Base-by-base conservation (phyloP, 164 flowering plant species). In the Magnolia sinica region DNA sequence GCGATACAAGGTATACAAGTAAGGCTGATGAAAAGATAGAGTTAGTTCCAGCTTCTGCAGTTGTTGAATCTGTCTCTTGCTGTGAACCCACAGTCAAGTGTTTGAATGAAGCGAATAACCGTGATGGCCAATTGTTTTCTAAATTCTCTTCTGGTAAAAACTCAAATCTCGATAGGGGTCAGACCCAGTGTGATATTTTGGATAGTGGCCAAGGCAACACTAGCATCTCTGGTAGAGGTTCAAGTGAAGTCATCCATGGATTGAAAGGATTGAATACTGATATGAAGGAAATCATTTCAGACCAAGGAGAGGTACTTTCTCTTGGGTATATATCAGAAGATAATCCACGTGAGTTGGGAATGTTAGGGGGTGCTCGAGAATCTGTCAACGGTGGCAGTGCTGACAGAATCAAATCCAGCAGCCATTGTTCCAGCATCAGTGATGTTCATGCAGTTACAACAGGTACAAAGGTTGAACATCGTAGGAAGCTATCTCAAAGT, bases 401-500 rank as follows among this genome's bases (percentile, higher is more conserved):
- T 66, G 77, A 23, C 49, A 64, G 64, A 68, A 68, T 22, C 24
- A 64, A 64, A 20, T 64, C 22, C 69, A 71, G 27, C 51, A 64
- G n/a, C 52, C 65, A 18, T 49, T n/a, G 23, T 59, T 23, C 29
- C 24, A 66, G 37, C 31, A 13, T 20, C 20, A 55, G 24, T 8
- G n/a, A 55, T 72, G 66, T 7, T 73, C 72, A 72, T 77, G 75
- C 74, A 72, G 76, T n/a, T 27, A 49, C 64, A 4, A 27, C 66
- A 49, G 58, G 45, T 13, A 73, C 31, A 19, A 50, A 22, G 16
- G 51, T 2, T 22, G 23, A 23, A 74, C 52, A 24, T 8, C n/a
- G 50, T 58, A 66, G 31, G 52, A 45, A 49, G 37, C 50, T 61
- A 4, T 71, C 63, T 49, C 80, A 52, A 29, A 23, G 52, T 45